These are phyloP conservation scores for Bromus sterilis DNA, from an alignment of 176 grass and related monocot species.

Conservation along the genomic window DNA sequence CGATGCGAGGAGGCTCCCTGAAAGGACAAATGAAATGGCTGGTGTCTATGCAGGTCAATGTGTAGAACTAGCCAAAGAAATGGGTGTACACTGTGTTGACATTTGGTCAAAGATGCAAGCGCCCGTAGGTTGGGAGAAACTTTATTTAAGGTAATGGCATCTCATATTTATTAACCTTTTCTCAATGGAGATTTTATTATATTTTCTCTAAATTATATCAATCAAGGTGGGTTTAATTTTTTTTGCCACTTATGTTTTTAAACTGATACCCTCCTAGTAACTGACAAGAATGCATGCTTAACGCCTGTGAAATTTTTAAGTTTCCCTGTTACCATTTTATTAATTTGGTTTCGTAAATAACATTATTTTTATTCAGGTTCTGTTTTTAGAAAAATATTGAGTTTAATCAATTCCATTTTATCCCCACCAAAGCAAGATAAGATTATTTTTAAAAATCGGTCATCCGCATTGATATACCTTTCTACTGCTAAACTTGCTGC, in stretches of 20 bases:
- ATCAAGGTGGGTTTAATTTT: no score
- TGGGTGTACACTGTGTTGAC: conserved; percentile 59
- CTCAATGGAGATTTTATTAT: no score
- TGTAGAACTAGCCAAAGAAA: conserved; percentile 55
- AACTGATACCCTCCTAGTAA: no score
- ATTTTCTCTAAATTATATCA: no score
- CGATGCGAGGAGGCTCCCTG: conserved; percentile 43
- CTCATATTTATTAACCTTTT: not conserved
- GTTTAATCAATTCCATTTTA: no score
- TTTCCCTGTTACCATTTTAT: not conserved
- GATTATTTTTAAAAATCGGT: no score
- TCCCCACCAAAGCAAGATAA: no score
- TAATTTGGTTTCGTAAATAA: not conserved
- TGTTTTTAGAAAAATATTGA: not conserved
- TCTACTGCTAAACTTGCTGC: not conserved
- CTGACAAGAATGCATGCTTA: not conserved
- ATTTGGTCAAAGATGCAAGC: no score
- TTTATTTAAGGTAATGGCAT: conserved; percentile 51
- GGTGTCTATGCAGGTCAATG: conserved; percentile 64
- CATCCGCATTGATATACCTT: not conserved
- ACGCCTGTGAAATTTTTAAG: not conserved
- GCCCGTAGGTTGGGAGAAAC: conserved; percentile 51
- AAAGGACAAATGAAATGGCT: conserved; percentile 83
- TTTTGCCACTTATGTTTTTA: no score
- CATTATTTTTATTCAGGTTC: not conserved